Conservation (phyloP, 2,329 filamentous ascomycete species). For the Drechslerella coelobrocha region DNA sequence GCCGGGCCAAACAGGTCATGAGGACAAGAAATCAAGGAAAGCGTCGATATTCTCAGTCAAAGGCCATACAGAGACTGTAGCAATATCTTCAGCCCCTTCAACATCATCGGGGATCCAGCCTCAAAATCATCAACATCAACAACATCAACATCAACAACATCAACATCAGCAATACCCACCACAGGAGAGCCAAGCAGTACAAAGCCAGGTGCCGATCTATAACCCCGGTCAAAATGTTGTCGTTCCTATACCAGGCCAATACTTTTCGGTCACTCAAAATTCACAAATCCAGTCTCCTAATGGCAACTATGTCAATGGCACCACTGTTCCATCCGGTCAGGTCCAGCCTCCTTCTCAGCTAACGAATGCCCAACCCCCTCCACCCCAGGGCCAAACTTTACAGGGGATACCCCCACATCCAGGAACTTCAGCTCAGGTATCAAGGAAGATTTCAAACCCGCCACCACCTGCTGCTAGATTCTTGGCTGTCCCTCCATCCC, state of each 20-base stretch:
- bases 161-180: conserved; percentile 15
- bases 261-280: conserved; percentile 27
- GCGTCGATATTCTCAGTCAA: conserved; percentile 28
- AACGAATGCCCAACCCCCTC: conserved; percentile 6
- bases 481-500: conserved; percentile 35
- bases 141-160: too few species aligned
- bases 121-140: too few species aligned
- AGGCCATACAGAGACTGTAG: conserved; percentile 10
- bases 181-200: conserved; percentile 11
- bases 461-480: conserved; percentile 41
- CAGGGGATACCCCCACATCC: conserved; percentile 32
- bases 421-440: conserved; percentile 1
- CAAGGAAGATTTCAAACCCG: conserved; percentile 34
- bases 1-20: conserved; percentile 7
- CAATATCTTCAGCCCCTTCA: conserved; percentile 1
- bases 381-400: conserved; percentile 7
- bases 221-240: conserved; percentile 31
- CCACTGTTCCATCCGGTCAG: conserved; percentile 1
- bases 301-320: conserved; percentile 19
- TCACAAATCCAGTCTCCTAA: conserved; percentile 15
- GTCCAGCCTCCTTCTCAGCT: conserved; percentile 13
- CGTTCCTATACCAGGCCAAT: conserved; percentile 40
- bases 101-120: conserved; percentile 12
- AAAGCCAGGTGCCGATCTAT: conserved; percentile 20
- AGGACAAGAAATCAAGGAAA: conserved; percentile 30